Evolutionary conservation across 495 filamentous ascomycete species (phyloP).

Genomic region (Penicillium silybi): DNA sequence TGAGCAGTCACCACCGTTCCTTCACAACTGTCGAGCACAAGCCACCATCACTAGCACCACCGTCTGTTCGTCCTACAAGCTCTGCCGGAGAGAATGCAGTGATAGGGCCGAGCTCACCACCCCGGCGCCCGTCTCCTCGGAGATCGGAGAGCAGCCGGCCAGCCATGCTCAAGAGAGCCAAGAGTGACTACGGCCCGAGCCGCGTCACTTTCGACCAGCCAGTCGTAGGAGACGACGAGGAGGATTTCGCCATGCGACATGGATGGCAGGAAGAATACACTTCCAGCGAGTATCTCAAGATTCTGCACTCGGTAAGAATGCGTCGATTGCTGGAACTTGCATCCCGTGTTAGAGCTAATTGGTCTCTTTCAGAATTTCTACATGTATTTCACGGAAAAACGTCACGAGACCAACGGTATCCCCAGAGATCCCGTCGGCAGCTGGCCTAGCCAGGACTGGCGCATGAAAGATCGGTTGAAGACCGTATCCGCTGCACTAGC

Average conservation of each 20-base stretch:
- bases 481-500: conserved; percentile 93
- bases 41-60: conserved; percentile 19
- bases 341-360: conserved; percentile 7
- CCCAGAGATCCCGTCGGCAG: conserved; percentile 61
- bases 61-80: conserved; percentile 28
- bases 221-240: conserved; percentile 37
- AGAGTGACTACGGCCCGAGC: conserved; percentile 62
- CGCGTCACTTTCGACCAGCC: conserved; percentile 33
- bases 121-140: conserved; percentile 28
- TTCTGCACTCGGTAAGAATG: conserved; percentile 53
- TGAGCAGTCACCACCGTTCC: conserved; percentile 36
- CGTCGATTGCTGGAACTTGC: not conserved
- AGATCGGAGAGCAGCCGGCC: conserved; percentile 42
- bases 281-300: conserved; percentile 53
- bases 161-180: conserved; percentile 61
- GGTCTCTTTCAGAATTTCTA: conserved; percentile 59
- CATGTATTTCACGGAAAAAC: conserved; percentile 98
- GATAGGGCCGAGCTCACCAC: conserved; percentile 16
- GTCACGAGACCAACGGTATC: conserved; percentile 93
- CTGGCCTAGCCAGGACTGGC: conserved; percentile 82
- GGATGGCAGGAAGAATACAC: conserved; percentile 61
- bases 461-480: conserved; percentile 93
- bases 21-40: conserved; percentile 36
- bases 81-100: conserved; percentile 31
- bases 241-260: conserved; percentile 56